phyloP scores from a whole-genome alignment of 805 yeast genomes.

The Metschnikowia cerradonensis region DNA sequence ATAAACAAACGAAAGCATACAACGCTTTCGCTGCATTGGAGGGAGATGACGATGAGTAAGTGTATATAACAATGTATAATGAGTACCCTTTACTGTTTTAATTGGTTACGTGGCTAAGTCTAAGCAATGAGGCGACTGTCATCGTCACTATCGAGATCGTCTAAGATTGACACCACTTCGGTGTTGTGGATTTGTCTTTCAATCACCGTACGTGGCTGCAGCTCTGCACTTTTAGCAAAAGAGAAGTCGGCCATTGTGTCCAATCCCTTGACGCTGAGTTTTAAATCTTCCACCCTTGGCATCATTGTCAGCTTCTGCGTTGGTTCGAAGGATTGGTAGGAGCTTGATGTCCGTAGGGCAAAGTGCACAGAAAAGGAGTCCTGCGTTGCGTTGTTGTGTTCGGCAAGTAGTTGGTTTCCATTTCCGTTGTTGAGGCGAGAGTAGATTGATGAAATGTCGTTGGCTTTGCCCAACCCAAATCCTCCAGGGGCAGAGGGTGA shows the following conservation, averaged over 20 bases:
- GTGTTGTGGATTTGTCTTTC: slow-evolving; percentile 28
- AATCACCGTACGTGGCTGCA: slow-evolving; percentile 25
- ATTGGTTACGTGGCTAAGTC: background rate
- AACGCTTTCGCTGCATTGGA: slow-evolving; percentile 81
- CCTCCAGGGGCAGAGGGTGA: slow-evolving; percentile 7
- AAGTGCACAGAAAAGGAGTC: slow-evolving; percentile 5
- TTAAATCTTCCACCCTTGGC: slow-evolving; percentile 18
- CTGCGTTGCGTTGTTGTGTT: slow-evolving; percentile 14
- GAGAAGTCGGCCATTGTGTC: slow-evolving; percentile 4
- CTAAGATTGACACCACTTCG: slow-evolving; percentile 33
- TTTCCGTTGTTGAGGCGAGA: slow-evolving; percentile 24
- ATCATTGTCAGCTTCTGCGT: slow-evolving; percentile 1
- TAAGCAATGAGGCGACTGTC: slow-evolving; percentile 21
- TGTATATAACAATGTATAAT: slow-evolving; percentile 10
- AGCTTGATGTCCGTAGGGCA: background rate
- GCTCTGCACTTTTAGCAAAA: slow-evolving; percentile 3
- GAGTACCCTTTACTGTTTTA: background rate
- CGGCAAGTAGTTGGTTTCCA: slow-evolving; percentile 8
- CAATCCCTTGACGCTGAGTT: slow-evolving; percentile 11
- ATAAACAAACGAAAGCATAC: slow-evolving; percentile 60
- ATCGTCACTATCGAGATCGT: slow-evolving; percentile 33
- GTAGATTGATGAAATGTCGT: slow-evolving; percentile 39
- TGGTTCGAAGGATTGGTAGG: background rate
- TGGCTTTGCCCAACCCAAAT: slow-evolving; percentile 38
- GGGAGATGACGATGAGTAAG: slow-evolving; percentile 46